Conservation (phyloP, 2,329 filamentous ascomycete species). For the Myriosclerotinia curreyana region DNA sequence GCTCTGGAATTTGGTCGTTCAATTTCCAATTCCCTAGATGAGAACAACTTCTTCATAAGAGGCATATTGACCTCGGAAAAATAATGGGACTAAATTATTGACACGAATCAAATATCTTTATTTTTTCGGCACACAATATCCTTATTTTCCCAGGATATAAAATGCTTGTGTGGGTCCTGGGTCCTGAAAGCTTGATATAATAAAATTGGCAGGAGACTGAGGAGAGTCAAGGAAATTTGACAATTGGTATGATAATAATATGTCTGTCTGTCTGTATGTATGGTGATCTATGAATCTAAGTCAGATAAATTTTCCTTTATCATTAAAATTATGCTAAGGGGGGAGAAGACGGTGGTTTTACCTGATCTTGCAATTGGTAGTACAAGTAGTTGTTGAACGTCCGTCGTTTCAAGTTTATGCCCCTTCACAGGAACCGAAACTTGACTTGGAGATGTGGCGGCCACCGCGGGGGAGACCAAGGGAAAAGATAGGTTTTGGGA, state of each 20-base stretch:
- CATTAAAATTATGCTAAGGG: slow-evolving; percentile 21
- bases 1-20: slow-evolving; percentile 15
- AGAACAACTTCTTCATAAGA: slow-evolving; percentile 32
- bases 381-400: slow-evolving; percentile 17
- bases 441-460: slow-evolving; percentile 9
- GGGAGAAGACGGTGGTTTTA: slow-evolving; percentile 10
- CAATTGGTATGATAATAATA: background rate
- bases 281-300: no score
- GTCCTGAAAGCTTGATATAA: slow-evolving; percentile 19
- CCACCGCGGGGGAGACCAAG: slow-evolving; percentile 15
- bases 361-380: slow-evolving; percentile 1
- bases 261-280: background rate
- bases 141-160: slow-evolving; percentile 21
- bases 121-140: slow-evolving; percentile 16
- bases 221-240: slow-evolving; percentile 22
- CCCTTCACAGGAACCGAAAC: slow-evolving; percentile 19
- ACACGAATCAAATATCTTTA: slow-evolving; percentile 10
- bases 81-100: slow-evolving; percentile 16
- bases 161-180: slow-evolving; percentile 17
- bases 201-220: slow-evolving; percentile 22
- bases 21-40: slow-evolving; percentile 26
- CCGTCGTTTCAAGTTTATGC: slow-evolving; percentile 22
- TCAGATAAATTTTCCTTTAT: slow-evolving; percentile 11
- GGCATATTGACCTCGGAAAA: slow-evolving; percentile 27
- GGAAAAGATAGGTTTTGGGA: background rate